Base-by-base conservation (phyloP, 1,284 basidiomycete species). In the Ustilago bromivora region DNA sequence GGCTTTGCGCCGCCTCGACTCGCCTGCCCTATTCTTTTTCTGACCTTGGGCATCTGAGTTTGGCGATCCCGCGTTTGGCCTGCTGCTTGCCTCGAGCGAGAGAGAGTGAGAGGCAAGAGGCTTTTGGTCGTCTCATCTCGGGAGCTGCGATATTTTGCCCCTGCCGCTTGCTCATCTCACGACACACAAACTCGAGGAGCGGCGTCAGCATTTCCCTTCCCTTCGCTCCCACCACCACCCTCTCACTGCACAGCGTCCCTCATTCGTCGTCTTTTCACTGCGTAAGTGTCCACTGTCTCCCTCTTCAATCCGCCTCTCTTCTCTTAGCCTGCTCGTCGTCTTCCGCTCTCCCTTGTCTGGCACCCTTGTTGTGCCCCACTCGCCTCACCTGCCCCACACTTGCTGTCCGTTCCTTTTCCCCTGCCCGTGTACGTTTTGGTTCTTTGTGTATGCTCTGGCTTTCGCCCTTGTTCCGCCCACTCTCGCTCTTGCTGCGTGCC, bases 151-250 rank as follows among this genome's bases (percentile, higher is more conserved):
- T 4, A 3, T 32, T 46, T 57, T 34, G 56, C 56, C 31, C 38
- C 36, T 17, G 43, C 7, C 23, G 23, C 23, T 28, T 28, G 23
- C 57, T 56, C 61, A 61, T 70, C 62, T 60, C 58, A 56, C 54
- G 49, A 31, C 59, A 43, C 63, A 52, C 66, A 57, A 63, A 51
- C 23, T 67, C 54, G 43, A 53, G n/a, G 43, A 28, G 41, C 61
- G 55, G 36, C 67, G 34, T 47, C 31, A 49, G 67, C 47, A 53
- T 61, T 23, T 41, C 31, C 23, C 28, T 53, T 49, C 62, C 40
- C 57, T 61, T 61, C 56, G 55, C 69, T 71, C 63, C 59, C 63
- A 66, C 69, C 63, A 65, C 41, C 69, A 61, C 63, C 63, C 41
- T 40, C 47, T 55, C 36, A 35, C 60, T 54, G 47, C 58, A 61